phyloP scores from a whole-genome alignment of 371 early-diverging fungal species.

The Dinochytrium kinnereticum region DNA sequence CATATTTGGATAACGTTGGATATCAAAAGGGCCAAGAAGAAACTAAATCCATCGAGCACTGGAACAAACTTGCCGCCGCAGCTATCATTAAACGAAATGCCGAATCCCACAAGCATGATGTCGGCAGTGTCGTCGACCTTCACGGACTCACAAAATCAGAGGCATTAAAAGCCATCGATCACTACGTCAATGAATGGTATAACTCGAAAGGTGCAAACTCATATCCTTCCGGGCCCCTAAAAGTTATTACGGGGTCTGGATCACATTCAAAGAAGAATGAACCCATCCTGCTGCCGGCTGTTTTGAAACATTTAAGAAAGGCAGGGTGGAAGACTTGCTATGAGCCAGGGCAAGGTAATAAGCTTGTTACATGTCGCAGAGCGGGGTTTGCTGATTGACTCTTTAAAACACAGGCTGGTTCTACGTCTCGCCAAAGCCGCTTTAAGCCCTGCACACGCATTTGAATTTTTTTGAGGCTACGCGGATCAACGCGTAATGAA shows the following conservation, averaged over 20 bases:
- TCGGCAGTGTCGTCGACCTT: slow-evolving; percentile 23
- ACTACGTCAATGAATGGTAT: slow-evolving; percentile 22
- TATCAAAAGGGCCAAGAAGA: slow-evolving; percentile 28
- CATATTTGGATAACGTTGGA: not conserved
- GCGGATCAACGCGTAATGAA: no score
- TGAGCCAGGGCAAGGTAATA: slow-evolving; percentile 20
- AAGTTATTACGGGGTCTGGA: slow-evolving; percentile 36
- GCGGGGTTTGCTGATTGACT: not conserved
- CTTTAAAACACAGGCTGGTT: not conserved
- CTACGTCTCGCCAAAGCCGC: slow-evolving; percentile 5
- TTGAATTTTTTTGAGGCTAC: no score
- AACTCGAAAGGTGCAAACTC: not conserved
- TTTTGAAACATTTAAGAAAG: slow-evolving; percentile 20
- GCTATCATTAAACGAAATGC: slow-evolving; percentile 19
- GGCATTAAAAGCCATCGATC: slow-evolving; percentile 16
- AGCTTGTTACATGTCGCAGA: no score
- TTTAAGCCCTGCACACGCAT: not conserved
- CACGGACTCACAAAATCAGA: slow-evolving; percentile 33
- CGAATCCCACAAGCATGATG: not conserved
- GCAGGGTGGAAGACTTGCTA: slow-evolving; percentile 26
- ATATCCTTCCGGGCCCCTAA: slow-evolving; percentile 19
- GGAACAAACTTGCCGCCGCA: slow-evolving; percentile 33
- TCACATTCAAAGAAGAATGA: slow-evolving; percentile 16
- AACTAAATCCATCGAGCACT: slow-evolving; percentile 13
- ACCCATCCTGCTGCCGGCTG: slow-evolving; percentile 33